Evolutionary conservation across 495 filamentous ascomycete genomes (phyloP), one percentile per base, ranked within the genome.

Genomic region (Aspergillus conjunctus): DNA sequence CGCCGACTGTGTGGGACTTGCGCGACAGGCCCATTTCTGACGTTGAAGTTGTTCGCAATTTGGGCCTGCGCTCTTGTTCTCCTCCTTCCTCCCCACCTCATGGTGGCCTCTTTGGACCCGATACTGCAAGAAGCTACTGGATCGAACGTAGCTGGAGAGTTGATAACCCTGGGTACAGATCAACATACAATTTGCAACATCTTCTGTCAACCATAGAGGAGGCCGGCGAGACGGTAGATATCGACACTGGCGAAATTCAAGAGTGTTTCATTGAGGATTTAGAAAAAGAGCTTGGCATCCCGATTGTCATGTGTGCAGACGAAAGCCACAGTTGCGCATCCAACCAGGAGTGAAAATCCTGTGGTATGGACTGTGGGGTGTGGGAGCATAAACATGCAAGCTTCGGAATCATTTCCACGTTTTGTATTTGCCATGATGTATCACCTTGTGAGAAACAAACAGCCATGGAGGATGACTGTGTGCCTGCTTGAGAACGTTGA

Each of bases 1-100:
- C 49, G 11, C 55, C 62, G 3, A 51, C 56, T 37, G 56, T 51
- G 43, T 68, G 55, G 52, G 63, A 69, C n/a, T 51, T 66, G 20
- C 39, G 45, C 9, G 56, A 60, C 9, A 51, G 52, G 22, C 59
- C 55, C 4, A 30, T 64, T 6, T 60, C 59, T 2, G 56, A 61
- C 34, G 59, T 52, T 4, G 51, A 18, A 5, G 18, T 58, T 17
- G 61, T 66, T 10, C 46, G 56, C 17, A 64, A 60, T 43, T 26
- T 69, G 14, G 66, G 63, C 7, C 1, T 50, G 43, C 56, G 59
- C 8, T 14, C 11, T 32, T 39, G 17, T 14, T 17, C 31, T 20
- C 15, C 48, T 26, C 18, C 41, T 18, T 26, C 26, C 26, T 5
- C 26, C 5, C 26, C 26, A 5, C 44, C 18, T 20, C 39, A 58